A percentile compares a stretch with the other conserved stretches of the same genome.
Conservation (phyloP, 192 early-diverging fungal genomes). For the Coemansia pectinata region DNA sequence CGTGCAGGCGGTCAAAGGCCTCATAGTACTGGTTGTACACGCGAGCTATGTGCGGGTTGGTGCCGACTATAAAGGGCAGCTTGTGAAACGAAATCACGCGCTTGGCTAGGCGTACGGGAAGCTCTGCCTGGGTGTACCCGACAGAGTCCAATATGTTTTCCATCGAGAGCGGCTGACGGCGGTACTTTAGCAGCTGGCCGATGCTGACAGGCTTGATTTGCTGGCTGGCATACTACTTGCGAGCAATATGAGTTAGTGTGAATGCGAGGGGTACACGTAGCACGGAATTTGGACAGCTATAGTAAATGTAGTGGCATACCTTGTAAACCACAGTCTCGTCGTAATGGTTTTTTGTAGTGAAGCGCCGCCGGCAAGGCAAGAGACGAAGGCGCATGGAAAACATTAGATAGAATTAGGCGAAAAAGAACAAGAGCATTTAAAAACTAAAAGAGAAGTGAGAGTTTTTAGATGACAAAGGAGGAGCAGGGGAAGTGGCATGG, state of each 20-base stretch:
- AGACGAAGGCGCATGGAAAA: background rate
- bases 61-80: conserved; percentile 94
- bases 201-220: conserved; percentile 69
- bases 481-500: background rate
- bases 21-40: conserved; percentile 82
- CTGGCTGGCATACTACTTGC: conserved; percentile 36
- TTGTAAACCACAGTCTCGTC: conserved; percentile 54
- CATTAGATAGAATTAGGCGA: no score
- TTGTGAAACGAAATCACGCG: conserved; percentile 84
- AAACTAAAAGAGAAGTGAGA: background rate
- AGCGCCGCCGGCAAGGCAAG: conserved; percentile 1
- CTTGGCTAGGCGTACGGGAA: conserved; percentile 87
- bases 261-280: background rate
- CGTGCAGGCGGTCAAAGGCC: conserved; percentile 70
- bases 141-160: conserved; percentile 61
- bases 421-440: no score
- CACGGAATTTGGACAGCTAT: background rate
- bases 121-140: conserved; percentile 70
- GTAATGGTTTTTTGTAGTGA: conserved; percentile 38
- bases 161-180: conserved; percentile 60
- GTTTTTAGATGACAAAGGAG: no score
- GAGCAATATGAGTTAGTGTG: background rate
- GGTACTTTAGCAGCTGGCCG: conserved; percentile 73
- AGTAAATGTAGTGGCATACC: background rate
- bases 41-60: conserved; percentile 87